phyloP scores from a whole-genome alignment of 2,329 filamentous ascomycete genomes.

The Epicoccum nigrum region DNA sequence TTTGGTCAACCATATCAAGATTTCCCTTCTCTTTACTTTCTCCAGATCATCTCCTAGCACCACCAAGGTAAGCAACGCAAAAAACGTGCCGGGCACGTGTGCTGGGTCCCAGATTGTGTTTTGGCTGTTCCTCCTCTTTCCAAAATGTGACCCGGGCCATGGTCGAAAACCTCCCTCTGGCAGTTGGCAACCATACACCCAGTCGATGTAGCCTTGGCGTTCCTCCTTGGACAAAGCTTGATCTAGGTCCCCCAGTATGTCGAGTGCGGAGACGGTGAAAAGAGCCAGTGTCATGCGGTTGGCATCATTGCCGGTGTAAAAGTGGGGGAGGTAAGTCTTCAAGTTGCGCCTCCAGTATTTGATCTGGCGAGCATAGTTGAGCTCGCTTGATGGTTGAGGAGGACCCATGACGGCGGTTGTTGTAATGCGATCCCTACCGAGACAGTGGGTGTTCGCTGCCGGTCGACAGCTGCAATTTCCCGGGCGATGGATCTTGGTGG shows the following conservation, averaged over 20 bases:
- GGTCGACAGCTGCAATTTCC: conserved; percentile 12
- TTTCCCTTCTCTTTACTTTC: conserved; percentile 69
- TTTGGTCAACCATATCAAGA: conserved; percentile 73
- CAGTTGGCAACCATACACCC: conserved; percentile 88
- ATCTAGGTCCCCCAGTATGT: conserved; percentile 73
- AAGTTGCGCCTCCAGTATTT: conserved; percentile 94
- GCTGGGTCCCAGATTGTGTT: conserved; percentile 72
- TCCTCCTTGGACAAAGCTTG: conserved; percentile 61
- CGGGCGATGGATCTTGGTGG: conserved; percentile 11
- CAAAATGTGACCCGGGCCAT: conserved; percentile 71
- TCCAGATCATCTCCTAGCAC: conserved; percentile 65
- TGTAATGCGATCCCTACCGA: conserved; percentile 5
- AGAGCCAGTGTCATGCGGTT: conserved; percentile 88
- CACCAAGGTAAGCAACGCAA: conserved; percentile 78
- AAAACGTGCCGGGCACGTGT: conserved; percentile 86
- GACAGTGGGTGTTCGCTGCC: conserved; percentile 10
- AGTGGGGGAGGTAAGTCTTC: conserved; percentile 76
- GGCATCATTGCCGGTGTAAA: conserved; percentile 88
- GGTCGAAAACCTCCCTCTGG: conserved; percentile 87
- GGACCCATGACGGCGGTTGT: conserved; percentile 13
- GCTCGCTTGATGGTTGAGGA: conserved; percentile 13
- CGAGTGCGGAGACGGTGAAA: conserved; percentile 85
- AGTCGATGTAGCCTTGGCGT: conserved; percentile 65
- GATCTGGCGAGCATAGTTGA: conserved; percentile 64
- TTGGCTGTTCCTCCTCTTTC: conserved; percentile 54